Conservation (phyloP, 306 rosid species). For the Arachis stenosperma region DNA sequence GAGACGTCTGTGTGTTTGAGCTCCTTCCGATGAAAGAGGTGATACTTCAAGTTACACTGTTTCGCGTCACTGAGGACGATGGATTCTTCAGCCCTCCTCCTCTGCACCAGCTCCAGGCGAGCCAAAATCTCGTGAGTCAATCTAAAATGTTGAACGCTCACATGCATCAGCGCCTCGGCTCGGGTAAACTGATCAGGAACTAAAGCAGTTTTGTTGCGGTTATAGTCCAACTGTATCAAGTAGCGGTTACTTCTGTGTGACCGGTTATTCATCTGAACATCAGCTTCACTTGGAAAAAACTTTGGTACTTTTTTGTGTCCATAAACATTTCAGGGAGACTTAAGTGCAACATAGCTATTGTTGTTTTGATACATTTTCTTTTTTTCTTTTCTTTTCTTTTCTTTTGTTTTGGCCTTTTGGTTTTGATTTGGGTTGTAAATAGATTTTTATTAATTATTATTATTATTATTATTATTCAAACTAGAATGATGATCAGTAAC, state of each 20-base stretch:
- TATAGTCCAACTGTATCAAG: slow-evolving; percentile 45
- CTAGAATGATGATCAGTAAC: slow-evolving; percentile 45
- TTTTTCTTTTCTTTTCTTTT: slow-evolving; percentile 6
- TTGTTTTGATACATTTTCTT: slow-evolving; percentile 48
- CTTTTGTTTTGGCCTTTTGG: slow-evolving; percentile 15
- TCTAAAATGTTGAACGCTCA: slow-evolving; percentile 52
- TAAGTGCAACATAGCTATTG: slow-evolving; percentile 36
- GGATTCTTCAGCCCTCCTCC: slow-evolving; percentile 55
- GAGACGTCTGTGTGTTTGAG: slow-evolving; percentile 97
- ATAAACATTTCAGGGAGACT: slow-evolving; percentile 38
- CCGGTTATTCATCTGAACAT: slow-evolving; percentile 47
- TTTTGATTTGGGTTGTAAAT: slow-evolving; percentile 72
- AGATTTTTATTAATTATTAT: slow-evolving; percentile 40
- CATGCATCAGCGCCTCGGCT: slow-evolving; percentile 51
- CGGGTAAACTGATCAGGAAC: slow-evolving; percentile 53
- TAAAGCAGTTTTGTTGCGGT: slow-evolving; percentile 44
- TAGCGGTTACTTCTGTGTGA: slow-evolving; percentile 46
- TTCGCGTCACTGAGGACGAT: slow-evolving; percentile 62
- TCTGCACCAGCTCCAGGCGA: slow-evolving; percentile 46
- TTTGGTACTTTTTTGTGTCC: slow-evolving; percentile 54
- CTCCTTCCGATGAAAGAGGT: slow-evolving; percentile 69
- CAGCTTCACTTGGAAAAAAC: slow-evolving; percentile 46
- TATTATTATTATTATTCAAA: slow-evolving; percentile 16
- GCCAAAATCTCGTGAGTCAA: slow-evolving; percentile 39
- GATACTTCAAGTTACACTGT: slow-evolving; percentile 75